Conservation (phyloP, 2,329 filamentous ascomycete species). For the Calonectria montana region DNA sequence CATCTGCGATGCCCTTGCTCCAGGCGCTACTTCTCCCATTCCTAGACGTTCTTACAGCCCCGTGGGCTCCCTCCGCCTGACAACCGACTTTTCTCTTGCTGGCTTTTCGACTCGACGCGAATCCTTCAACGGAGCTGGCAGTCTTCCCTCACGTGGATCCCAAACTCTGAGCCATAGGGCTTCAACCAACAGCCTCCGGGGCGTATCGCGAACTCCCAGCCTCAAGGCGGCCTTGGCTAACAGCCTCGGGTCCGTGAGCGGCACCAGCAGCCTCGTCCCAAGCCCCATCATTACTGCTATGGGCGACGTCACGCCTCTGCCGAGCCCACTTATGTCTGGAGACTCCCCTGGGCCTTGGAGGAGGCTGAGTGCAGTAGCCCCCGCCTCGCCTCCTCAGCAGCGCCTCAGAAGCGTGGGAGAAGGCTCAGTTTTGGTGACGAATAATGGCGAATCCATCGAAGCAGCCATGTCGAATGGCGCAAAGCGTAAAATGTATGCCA, state of each 20-base stretch:
- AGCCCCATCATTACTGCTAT: conserved; percentile 81
- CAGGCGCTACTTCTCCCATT: conserved; percentile 23
- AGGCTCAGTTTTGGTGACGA: conserved; percentile 59
- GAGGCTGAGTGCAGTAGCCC: conserved; percentile 59
- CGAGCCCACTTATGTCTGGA: conserved; percentile 75
- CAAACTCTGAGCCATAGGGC: conserved; percentile 43
- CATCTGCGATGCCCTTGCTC: conserved; percentile 25
- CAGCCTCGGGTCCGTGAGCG: conserved; percentile 62
- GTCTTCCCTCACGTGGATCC: conserved; percentile 44
- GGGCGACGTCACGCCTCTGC: conserved; percentile 82
- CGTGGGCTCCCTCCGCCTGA: conserved; percentile 49
- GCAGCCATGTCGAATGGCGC: conserved; percentile 62
- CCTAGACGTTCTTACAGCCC: conserved; percentile 33
- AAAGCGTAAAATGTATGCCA: conserved; percentile 68
- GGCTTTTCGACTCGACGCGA: conserved; percentile 41
- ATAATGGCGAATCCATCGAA: conserved; percentile 64
- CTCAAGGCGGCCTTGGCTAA: conserved; percentile 66
- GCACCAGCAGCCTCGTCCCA: conserved; percentile 75
- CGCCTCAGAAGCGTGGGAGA: conserved; percentile 44
- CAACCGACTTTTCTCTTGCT: conserved; percentile 48
- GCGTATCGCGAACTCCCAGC: conserved; percentile 70
- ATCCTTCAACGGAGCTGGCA: conserved; percentile 51
- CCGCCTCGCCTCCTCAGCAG: conserved; percentile 53
- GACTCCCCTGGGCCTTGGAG: conserved; percentile 77
- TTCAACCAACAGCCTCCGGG: conserved; percentile 53